A percentile compares a stretch with the other conserved stretches of the same genome.
These are phyloP conservation scores for Fusarium xylarioides DNA, from an alignment of 2,329 filamentous ascomycete genomes.

Conservation along the genomic window DNA sequence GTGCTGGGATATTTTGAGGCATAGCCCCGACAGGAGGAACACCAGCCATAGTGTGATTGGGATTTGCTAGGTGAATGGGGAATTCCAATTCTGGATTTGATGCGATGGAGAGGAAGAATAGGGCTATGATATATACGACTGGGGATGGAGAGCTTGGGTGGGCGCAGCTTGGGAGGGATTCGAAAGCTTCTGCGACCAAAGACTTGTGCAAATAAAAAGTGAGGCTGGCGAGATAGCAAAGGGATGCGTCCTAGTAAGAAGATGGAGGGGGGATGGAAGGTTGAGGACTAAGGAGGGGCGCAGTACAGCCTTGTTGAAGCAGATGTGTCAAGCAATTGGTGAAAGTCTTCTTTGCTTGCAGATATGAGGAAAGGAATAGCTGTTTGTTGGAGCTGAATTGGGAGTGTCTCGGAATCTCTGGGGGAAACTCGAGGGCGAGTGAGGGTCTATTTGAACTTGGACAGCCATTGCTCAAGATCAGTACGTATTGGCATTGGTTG, in stretches of 20 bases:
- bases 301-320: constrained; percentile 6
- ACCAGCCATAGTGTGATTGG: constrained; percentile 21
- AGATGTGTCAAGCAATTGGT: constrained; percentile 1
- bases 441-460: constrained; percentile 26
- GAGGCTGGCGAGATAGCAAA: constrained; percentile 31
- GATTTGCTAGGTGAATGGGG: constrained; percentile 4
- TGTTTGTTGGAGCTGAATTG: neutral
- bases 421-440: constrained; percentile 1
- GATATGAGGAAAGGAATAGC: neutral
- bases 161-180: neutral
- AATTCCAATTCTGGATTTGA: neutral
- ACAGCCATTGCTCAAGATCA: neutral
- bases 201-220: constrained; percentile 18
- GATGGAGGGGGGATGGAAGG: constrained; percentile 28
- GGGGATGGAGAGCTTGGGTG: neutral
- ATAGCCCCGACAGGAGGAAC: constrained; percentile 8
- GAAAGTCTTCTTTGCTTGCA: neutral
- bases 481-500: neutral
- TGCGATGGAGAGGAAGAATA: constrained; percentile 2
- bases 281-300: constrained; percentile 6
- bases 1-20: constrained; percentile 7
- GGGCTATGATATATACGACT: constrained; percentile 31
- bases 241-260: constrained; percentile 21
- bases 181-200: neutral
- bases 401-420: neutral